Evolutionary conservation across 768 basidiomycete genomes (phyloP), one percentile per base, ranked within the genome.

Genomic region (Leccinum pellstonianum): DNA sequence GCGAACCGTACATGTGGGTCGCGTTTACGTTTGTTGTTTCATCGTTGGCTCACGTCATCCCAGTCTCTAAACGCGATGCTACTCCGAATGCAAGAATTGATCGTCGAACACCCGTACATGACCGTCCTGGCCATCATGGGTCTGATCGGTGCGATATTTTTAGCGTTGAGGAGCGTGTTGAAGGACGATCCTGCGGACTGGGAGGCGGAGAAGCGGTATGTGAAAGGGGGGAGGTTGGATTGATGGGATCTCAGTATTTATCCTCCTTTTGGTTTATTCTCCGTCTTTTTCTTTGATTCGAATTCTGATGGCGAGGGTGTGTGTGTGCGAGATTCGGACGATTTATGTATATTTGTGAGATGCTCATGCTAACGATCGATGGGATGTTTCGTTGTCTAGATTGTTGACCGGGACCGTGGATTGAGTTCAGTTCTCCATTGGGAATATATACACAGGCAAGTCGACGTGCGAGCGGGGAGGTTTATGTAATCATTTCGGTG

Each of bases 1-100:
- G 70, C 81, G 91, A 38, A 61, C 82, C 9, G 84, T 86, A 1
- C 75, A 86, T 60, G 90, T 90, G 70, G 21, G 80, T 76, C 7
- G 8, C 19, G 5, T 33, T 33, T 14, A 10, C 4, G 41, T 43
- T 43, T 11, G 9, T 5, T 5, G n/a, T 12, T 8, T 12, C 17
- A 17, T 31, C 19, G 1, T 46, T 46, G 43, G 19, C 31, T 52
- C 52, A 52, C 33, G 52, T 31, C 3, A 33, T 52, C 17, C 4
- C 33, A 72, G 72, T 51, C 19, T 3, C 58, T 72, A 51, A 68
- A 64, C 25, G 56, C 25, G 3, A 33, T n/a, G 25, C n/a, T 73
- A 21, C 4, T 60, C 3, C 23, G 12, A 15, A 19, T 65, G 5
- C 64, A 66, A 33, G n/a, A 4, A 2, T 54, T 17, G 15, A 51